These are phyloP conservation scores for Acidiella bohemica DNA, from an alignment of 495 filamentous ascomycete species.

Conservation along the genomic window DNA sequence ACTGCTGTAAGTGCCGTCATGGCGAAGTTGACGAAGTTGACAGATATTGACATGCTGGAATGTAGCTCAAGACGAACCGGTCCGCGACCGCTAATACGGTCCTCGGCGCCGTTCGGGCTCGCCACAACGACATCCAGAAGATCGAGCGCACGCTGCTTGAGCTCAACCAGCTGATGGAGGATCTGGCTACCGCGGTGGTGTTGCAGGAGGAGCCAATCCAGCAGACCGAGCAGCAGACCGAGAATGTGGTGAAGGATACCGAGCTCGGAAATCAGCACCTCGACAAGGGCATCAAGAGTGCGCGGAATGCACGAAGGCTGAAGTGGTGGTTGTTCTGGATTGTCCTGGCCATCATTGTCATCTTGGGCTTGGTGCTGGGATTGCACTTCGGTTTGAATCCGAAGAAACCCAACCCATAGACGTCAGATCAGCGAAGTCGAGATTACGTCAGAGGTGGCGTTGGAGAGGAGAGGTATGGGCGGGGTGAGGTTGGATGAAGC, in stretches of 20 bases:
- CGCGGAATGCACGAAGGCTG: conserved; percentile 44
- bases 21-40: neutral
- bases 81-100: conserved; percentile 48
- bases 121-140: conserved; percentile 59
- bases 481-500: neutral
- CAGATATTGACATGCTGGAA: conserved; percentile 8
- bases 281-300: conserved; percentile 44
- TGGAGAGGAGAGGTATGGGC: neutral
- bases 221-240: conserved; percentile 41
- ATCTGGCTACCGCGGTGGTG: conserved; percentile 51
- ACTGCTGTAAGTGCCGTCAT: conserved; percentile 43
- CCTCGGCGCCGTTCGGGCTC: conserved; percentile 58
- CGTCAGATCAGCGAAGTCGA: neutral
- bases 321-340: conserved; percentile 61
- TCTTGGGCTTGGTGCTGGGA: conserved; percentile 32
- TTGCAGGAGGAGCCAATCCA: conserved; percentile 45
- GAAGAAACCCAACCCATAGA: neutral
- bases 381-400: conserved; percentile 28
- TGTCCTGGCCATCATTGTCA: conserved; percentile 34
- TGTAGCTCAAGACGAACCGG: conserved; percentile 55
- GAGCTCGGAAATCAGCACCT: conserved; percentile 47
- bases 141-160: conserved; percentile 56
- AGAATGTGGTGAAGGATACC: conserved; percentile 43
- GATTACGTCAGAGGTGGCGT: neutral
- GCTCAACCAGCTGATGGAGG: conserved; percentile 50